phyloP scores from a whole-genome alignment of 2,329 filamentous ascomycete genomes.

The Ceratocystis lukuohia region DNA sequence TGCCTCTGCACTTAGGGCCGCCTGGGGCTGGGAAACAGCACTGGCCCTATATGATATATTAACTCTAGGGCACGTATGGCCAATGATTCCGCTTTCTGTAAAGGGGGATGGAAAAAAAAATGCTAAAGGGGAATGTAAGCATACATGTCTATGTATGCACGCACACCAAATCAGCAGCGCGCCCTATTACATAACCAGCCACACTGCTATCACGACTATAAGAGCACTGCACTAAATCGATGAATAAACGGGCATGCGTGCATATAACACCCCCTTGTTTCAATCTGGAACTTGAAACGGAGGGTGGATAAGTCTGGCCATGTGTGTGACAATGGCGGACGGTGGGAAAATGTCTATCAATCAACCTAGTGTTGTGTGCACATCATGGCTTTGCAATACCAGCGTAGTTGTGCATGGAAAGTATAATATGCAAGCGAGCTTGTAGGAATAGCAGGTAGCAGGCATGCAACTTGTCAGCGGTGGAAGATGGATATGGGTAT shows the following conservation, averaged over 20 bases:
- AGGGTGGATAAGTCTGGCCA: neutral
- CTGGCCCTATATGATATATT: neutral
- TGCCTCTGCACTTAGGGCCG: neutral
- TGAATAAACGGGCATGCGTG: neutral
- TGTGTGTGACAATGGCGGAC: neutral
- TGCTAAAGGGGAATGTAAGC: no score
- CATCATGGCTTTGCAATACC: neutral
- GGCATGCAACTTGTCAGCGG: no score
- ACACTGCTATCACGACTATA: neutral
- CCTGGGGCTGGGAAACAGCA: neutral
- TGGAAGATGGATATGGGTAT: no score
- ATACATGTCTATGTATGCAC: no score
- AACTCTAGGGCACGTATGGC: neutral
- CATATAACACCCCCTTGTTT: neutral
- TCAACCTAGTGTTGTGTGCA: neutral
- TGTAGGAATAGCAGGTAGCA: no score
- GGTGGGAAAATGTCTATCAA: neutral
- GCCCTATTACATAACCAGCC: no score
- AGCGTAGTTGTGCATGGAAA: no score
- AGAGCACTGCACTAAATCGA: neutral
- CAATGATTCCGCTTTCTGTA: neutral
- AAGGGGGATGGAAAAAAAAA: neutral
- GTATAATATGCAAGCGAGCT: no score
- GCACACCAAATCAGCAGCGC: no score
- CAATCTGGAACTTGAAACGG: conserved; percentile 2